Base-by-base conservation (phyloP, 2,329 filamentous ascomycete species). In the Capronia epimyces region DNA sequence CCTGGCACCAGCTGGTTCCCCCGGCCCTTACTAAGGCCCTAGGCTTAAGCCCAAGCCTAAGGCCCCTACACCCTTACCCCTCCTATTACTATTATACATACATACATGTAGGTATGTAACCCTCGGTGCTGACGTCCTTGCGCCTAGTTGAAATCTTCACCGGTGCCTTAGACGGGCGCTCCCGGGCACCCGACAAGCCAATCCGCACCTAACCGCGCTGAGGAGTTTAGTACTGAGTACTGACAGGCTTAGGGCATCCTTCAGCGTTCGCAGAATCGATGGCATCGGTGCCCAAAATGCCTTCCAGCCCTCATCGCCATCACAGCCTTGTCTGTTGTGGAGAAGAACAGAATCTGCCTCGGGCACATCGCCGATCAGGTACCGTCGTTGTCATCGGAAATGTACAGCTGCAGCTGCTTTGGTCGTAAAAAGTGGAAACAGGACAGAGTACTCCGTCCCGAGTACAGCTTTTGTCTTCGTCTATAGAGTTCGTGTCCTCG, bases 401-500 rank as follows among this genome's bases (percentile, higher is more conserved):
- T 5, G 24, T n/a, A n/a, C n/a, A n/a, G n/a, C n/a, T n/a, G n/a
- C n/a, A n/a, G n/a, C n/a, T n/a, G n/a, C n/a, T n/a, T n/a, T n/a
- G n/a, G n/a, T n/a, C n/a, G n/a, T n/a, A n/a, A n/a, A n/a, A n/a
- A 32, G 3, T 12, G 12, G 7, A 12, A 32, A 10, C 29, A 32
- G 29, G 29, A 43, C 15, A 25, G 22, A 20, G 13, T n/a, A n/a
- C n/a, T n/a, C n/a, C n/a, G n/a, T n/a, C n/a, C n/a, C n/a, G n/a
- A n/a, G n/a, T 9, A 39, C 25, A 32, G 41, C 52, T 52, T 55
- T 50, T 55, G 34, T 55, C 46, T 46, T 50, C 15, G 31, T 55
- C 53, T 55, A 52, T 55, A 49, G 37, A 45, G 34, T 20, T 24
- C 53, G 27, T 51, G 39, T 45, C 50, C 43, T 48, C 39, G 13